phyloP scores from a whole-genome alignment of 257 asterid genomes.

The Apocynum venetum region DNA sequence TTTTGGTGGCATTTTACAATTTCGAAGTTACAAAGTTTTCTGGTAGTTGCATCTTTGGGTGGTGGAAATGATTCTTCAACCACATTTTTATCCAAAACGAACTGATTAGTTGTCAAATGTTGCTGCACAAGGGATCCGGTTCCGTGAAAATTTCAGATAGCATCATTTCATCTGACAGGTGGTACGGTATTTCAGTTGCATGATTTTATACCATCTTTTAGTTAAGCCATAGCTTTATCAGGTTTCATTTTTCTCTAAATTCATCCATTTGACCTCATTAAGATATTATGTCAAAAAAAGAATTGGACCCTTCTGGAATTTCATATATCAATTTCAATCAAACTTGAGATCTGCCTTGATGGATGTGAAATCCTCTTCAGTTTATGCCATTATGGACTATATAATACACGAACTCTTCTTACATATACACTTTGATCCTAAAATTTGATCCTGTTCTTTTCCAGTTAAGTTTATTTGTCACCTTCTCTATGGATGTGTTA shows the following conservation, averaged over 20 bases:
- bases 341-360: background rate
- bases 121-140: background rate
- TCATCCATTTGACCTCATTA: constrained; percentile 1
- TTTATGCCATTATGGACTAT: background rate
- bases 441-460: background rate
- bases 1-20: background rate
- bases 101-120: background rate
- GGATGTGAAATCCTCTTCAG: background rate
- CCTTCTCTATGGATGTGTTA: background rate
- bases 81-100: background rate
- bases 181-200: background rate
- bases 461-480: background rate
- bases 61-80: background rate
- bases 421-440: background rate
- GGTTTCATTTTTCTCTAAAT: background rate
- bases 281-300: too few relatives aligned
- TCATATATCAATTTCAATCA: background rate
- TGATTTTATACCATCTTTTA: background rate
- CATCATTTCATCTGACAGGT: background rate
- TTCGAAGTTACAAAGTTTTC: too few relatives aligned
- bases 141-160: background rate
- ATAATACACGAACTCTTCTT: background rate
- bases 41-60: background rate
- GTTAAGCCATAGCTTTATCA: background rate
- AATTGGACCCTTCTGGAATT: background rate